Base-by-base conservation (phyloP, 176 grass and related monocot species). In the Pharus latifolius region DNA sequence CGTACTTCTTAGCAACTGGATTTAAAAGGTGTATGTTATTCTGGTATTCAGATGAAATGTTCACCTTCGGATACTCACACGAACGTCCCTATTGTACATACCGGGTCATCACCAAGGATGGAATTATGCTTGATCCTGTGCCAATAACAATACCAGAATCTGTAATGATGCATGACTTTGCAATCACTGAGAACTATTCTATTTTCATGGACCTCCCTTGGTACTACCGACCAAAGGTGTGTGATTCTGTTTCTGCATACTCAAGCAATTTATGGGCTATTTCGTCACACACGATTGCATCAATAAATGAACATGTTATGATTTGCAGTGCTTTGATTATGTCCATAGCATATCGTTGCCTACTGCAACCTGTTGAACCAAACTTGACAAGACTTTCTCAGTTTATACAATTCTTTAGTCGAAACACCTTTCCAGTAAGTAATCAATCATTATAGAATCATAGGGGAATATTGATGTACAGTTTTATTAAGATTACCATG, bases 151-250 rank as follows among this genome's bases (percentile, higher is more conserved):
- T 97, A 83, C 77, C 93, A 4, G 93, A 80, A 35, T 77, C 93
- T 77, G 80, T 97, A 70, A 97, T 97, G 93, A 97, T 97, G 93
- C 93, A 97, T 78, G 93, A 97, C 71, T 97, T 97, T 87, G 93
- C 89, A 26, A 97, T 97, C 74, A 92, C 93, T 32, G 89, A 97
- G 62, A 90, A 97, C 55, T 97, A 92, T 67, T 79, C 89, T 23
- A 90, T 97, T 75, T 97, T 97, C 61, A 97, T 97, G 93, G 93
- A 97, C 62, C 83, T 97, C 26, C 93, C 93, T 77, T 77, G 92
- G 74, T 83, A 87, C 59, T 90, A 92, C 63, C 70, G 47, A 56
- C 93, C 93, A 53, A 97, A 97, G 93, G 93, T 97, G 70, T 0
- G 52, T 20, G 34, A 49, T 59, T n/a, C n/a, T n/a, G 26, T n/a